These are phyloP conservation scores for Naganishia sp. DNA, from an alignment of 1,284 basidiomycete genomes.

Conservation along the genomic window DNA sequence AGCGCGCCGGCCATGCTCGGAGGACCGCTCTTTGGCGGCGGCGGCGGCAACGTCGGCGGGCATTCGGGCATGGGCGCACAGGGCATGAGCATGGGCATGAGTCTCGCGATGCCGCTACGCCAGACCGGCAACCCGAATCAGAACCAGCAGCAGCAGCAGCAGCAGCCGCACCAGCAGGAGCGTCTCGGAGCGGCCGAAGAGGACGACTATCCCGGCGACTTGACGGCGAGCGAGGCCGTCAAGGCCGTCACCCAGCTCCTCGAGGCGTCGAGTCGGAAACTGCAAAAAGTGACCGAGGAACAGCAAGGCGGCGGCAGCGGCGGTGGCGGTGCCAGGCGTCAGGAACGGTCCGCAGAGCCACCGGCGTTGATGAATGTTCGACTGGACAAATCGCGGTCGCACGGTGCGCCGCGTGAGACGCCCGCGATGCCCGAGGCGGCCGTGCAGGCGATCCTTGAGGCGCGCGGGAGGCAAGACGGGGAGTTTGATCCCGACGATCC, in stretches of 20 bases:
- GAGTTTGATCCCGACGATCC: conserved; percentile 21
- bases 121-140: not conserved
- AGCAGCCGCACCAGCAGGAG: not conserved
- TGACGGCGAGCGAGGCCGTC: conserved; percentile 26
- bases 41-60: not conserved
- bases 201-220: conserved; percentile 12
- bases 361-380: too few species aligned
- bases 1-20: conserved; percentile 14
- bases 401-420: not conserved
- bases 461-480: conserved; percentile 8
- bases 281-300: conserved; percentile 24
- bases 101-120: not conserved
- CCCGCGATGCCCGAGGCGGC: conserved; percentile 3
- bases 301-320: not conserved
- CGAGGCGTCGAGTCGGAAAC: conserved; percentile 25
- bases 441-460: conserved; percentile 7
- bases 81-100: not conserved
- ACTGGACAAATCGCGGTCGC: not conserved
- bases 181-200: not conserved
- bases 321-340: not conserved
- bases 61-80: not conserved
- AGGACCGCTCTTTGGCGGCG: not conserved
- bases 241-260: conserved; percentile 22
- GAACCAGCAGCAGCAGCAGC: not conserved
- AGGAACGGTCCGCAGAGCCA: too few species aligned